Evolutionary conservation across 768 basidiomycete species (phyloP), one percentile per base, ranked within the genome.

Genomic region (Postia placenta): DNA sequence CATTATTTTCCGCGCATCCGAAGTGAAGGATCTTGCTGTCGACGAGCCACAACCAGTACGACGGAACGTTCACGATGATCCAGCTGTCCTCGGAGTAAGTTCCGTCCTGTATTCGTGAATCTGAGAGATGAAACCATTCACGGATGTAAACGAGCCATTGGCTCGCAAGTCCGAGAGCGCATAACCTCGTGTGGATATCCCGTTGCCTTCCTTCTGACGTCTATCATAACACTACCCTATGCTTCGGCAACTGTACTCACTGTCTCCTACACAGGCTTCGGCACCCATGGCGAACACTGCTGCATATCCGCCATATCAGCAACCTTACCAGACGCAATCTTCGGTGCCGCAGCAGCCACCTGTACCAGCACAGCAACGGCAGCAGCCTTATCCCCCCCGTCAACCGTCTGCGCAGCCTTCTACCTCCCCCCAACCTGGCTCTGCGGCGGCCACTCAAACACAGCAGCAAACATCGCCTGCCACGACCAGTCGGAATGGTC

Each of bases 1-100:
- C 67, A 92, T 93, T 67, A 87, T 93, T 55, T 93, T 93, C 69
- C 87, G 87, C 45, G 89, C 89, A 5, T 87, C 87, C 2, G 88
- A 92, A 66, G 89, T 92, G 53, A 91, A 92, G 60, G 89, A 92
- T 61, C 74, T 92, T n/a, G 75, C 85, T 23, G 87, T 92, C 12
- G 89, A 92, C 58, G 85, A 89, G 51, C 75, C 78, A 1, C 52
- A 69, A 25, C 69, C 75, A 6, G 59, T 62, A 19, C 52, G 74
- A 30, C 74, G 81, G 43, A 87, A 77, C 58, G 81, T 90, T 14
- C 85, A 85, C 51, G 85, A 89, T 60, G 89, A 92, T 65, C 90
- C 89, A 5, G 89, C 89, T 5, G 85, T 92, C 14, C 72, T 92
- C 42, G 87, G 85, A 57, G 87, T 86, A 62, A 68, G 82, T 75